Conservation (phyloP, 1,284 basidiomycete genomes). For the Tylopilus sp. region DNA sequence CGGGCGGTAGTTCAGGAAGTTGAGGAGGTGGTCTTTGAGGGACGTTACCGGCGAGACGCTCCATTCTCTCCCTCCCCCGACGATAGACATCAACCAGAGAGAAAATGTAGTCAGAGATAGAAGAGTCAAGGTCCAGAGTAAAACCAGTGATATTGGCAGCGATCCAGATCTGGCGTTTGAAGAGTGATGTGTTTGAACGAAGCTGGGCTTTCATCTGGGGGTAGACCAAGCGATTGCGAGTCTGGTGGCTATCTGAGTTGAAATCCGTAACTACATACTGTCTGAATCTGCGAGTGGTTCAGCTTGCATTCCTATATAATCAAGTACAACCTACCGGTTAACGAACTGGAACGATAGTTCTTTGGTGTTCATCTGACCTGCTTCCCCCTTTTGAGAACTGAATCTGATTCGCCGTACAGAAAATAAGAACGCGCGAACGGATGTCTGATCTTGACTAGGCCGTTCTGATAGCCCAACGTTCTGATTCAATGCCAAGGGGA, state of each 20-base stretch:
- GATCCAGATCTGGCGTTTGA: slow-evolving; percentile 58
- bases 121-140: slow-evolving; percentile 78
- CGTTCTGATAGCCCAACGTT: slow-evolving; percentile 46
- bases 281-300: slow-evolving; percentile 55
- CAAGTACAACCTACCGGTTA: slow-evolving; percentile 46
- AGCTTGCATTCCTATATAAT: slow-evolving; percentile 4
- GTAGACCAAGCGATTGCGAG: slow-evolving; percentile 72
- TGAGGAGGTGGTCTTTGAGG: slow-evolving; percentile 42
- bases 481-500: slow-evolving; percentile 63
- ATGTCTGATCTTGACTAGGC: slow-evolving; percentile 37
- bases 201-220: slow-evolving; percentile 77
- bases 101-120: slow-evolving; percentile 74
- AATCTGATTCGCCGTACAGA: slow-evolving; percentile 74
- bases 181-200: slow-evolving; percentile 49
- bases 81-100: slow-evolving; percentile 82
- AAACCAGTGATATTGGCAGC: slow-evolving; percentile 81
- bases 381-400: slow-evolving; percentile 68
- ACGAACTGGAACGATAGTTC: slow-evolving; percentile 83
- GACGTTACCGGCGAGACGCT: slow-evolving; percentile 49
- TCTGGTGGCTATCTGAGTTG: slow-evolving; percentile 61
- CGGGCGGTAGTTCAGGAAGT: slow-evolving; percentile 16
- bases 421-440: slow-evolving; percentile 77
- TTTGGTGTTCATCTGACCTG: slow-evolving; percentile 68
- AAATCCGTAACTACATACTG: slow-evolving; percentile 70
- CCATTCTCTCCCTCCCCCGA: slow-evolving; percentile 73